Conservation (phyloP, 768 basidiomycete species). For the Clitopilus passeckerianus region DNA sequence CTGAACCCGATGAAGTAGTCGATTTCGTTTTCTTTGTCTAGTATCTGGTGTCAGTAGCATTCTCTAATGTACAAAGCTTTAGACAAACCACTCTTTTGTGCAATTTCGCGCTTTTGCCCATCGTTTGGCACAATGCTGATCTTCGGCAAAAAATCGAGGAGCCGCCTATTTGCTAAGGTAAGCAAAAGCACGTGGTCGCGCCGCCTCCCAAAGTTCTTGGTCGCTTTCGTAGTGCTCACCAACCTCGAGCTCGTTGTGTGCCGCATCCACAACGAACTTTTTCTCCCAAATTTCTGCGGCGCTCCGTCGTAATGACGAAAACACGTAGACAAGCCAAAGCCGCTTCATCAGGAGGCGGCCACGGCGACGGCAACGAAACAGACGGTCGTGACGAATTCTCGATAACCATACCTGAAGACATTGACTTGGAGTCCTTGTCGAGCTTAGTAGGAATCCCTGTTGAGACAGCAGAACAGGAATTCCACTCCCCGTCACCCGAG, state of each 20-base stretch:
- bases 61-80: neutral
- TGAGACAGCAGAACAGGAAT: slow-evolving; percentile 22
- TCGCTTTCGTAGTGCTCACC: slow-evolving; percentile 1
- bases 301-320: slow-evolving; percentile 26
- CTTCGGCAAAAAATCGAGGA: neutral
- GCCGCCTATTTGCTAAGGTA: neutral
- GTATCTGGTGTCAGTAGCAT: slow-evolving; percentile 5
- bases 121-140: slow-evolving; percentile 13
- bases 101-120: slow-evolving; percentile 66
- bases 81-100: slow-evolving; percentile 53
- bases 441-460: slow-evolving; percentile 50
- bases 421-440: slow-evolving; percentile 58
- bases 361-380: neutral
- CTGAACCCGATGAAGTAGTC: slow-evolving; percentile 9
- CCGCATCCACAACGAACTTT: slow-evolving; percentile 24
- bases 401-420: slow-evolving; percentile 52
- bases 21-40: slow-evolving; percentile 36
- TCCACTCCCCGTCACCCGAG: slow-evolving; percentile 54
- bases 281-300: slow-evolving; percentile 5
- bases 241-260: slow-evolving; percentile 26
- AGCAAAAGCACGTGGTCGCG: slow-evolving; percentile 12
- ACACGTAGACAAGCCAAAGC: slow-evolving; percentile 65
- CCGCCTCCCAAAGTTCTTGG: neutral
- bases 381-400: slow-evolving; percentile 14
- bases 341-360: slow-evolving; percentile 27